These are phyloP conservation scores for Geosmithia flava DNA, from an alignment of 2,329 filamentous ascomycete genomes.

Conservation along the genomic window DNA sequence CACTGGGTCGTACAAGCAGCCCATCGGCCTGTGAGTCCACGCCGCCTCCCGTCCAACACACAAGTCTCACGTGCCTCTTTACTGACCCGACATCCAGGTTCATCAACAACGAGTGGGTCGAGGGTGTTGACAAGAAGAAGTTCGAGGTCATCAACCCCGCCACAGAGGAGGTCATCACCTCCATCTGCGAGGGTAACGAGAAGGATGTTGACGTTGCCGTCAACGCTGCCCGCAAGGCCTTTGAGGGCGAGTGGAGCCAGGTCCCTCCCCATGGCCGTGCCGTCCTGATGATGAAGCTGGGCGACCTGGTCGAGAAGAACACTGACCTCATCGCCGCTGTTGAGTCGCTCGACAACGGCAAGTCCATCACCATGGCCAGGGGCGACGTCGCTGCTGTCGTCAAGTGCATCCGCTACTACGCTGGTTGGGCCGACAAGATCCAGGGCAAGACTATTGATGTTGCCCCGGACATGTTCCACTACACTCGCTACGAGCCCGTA, in stretches of 20 bases:
- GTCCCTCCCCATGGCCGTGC: conserved; percentile 61
- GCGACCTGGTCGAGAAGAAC: conserved; percentile 71
- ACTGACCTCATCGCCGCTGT: conserved; percentile 63
- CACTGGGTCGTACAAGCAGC: conserved; percentile 46
- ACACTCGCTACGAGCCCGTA: conserved; percentile 64
- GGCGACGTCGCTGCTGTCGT: conserved; percentile 59
- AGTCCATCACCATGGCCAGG: conserved; percentile 64
- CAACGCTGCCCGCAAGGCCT: conserved; percentile 72
- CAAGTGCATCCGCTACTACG: conserved; percentile 61
- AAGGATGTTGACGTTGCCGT: conserved; percentile 79
- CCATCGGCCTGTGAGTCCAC: conserved; percentile 45
- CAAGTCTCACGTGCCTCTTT: not conserved
- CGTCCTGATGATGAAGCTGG: conserved; percentile 60
- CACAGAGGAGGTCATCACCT: conserved; percentile 73
- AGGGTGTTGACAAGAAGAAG: conserved; percentile 69
- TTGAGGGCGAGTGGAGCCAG: conserved; percentile 59
- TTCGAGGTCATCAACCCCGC: conserved; percentile 88
- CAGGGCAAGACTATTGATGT: conserved; percentile 79
- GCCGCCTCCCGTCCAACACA: not conserved
- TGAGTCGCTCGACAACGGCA: conserved; percentile 82
- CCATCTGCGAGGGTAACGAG: conserved; percentile 74
- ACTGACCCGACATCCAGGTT: conserved; percentile 36
- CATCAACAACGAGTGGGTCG: conserved; percentile 87
- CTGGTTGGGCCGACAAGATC: conserved; percentile 86
- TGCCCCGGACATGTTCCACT: conserved; percentile 67